These are phyloP conservation scores for Letharia columbiana DNA, from an alignment of 495 filamentous ascomycete genomes.

Conservation along the genomic window DNA sequence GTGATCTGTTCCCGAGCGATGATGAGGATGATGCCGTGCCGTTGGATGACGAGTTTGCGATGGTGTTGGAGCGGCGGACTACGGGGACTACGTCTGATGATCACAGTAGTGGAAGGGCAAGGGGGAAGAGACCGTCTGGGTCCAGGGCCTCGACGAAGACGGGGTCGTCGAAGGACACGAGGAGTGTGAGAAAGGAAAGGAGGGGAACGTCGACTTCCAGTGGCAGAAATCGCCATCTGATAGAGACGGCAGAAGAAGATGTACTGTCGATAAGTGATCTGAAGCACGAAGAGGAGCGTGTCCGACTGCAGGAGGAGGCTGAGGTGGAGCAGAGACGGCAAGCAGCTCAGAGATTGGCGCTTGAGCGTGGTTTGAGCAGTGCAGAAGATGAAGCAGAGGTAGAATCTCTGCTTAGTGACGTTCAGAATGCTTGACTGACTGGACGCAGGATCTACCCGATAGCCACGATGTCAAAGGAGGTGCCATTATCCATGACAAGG, in stretches of 20 bases:
- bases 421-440: not conserved
- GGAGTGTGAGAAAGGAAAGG: slow-evolving; percentile 33
- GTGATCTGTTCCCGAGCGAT: slow-evolving; percentile 89
- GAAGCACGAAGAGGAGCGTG: slow-evolving; percentile 64
- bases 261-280: slow-evolving; percentile 60
- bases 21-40: slow-evolving; percentile 85
- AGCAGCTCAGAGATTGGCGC: slow-evolving; percentile 64
- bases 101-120: slow-evolving; percentile 60
- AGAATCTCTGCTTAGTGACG: not conserved
- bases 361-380: slow-evolving; percentile 54
- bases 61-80: slow-evolving; percentile 59
- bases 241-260: slow-evolving; percentile 25
- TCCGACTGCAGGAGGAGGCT: slow-evolving; percentile 59
- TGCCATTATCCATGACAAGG: slow-evolving; percentile 4
- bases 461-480: slow-evolving; percentile 13
- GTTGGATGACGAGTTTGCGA: slow-evolving; percentile 84
- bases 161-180: slow-evolving; percentile 41
- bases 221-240: slow-evolving; percentile 18
- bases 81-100: slow-evolving; percentile 58
- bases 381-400: slow-evolving; percentile 15
- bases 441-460: not conserved
- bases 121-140: slow-evolving; percentile 49
- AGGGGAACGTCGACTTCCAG: slow-evolving; percentile 28
- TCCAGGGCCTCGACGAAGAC: slow-evolving; percentile 49
- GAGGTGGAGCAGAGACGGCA: slow-evolving; percentile 60